Base-by-base conservation (phyloP, 2,329 filamentous ascomycete species). In the Diaporthe helianthi region DNA sequence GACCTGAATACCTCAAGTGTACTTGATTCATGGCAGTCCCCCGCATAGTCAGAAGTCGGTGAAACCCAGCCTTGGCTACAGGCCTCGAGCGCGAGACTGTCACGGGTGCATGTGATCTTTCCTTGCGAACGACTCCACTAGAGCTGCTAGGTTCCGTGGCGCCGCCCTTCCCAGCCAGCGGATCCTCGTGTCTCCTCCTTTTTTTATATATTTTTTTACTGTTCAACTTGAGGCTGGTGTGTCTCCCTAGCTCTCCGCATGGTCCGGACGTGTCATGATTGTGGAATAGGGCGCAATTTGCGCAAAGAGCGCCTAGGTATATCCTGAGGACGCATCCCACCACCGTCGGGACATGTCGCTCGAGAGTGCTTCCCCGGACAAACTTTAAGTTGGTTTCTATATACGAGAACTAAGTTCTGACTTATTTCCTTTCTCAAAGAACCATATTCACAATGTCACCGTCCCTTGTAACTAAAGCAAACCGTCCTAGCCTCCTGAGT, bases 81-180 rank as follows among this genome's bases (percentile, higher is more conserved):
- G n/a, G 24, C 19, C 33, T 38, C 33, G 41, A 22, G 31, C 54
- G 53, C 51, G 67, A 65, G 41, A 36, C n/a, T n/a, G 26, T 38
- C 58, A 33, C 67, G 49, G n/a, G 6, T 64, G 47, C 58, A 55
- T 65, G 38, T 69, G 58, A 69, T 19, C 36, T 51, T 24, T 60
- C 67, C 58, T 36, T 65, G 29, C 44, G 49, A 12, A 22, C 4
- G 22, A 26, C 7, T 15, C 26, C 58, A 38, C 58, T 49, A 63
- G 49, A 22, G 2, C 49, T 36, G 58, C 49, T 41, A 10, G 13
- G 24, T 52, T 17, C 65, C 38, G 26, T 19, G 58, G 58, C 49
- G 58, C 29, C 51, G 22, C 29, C 29, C 29, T 49, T 63, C n/a
- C 26, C 44, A 63, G 44, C 29, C 58, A 63, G 36, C 36, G 29